Base-by-base conservation (phyloP, 768 basidiomycete genomes). In the Pilatotrama ljubarskyi region DNA sequence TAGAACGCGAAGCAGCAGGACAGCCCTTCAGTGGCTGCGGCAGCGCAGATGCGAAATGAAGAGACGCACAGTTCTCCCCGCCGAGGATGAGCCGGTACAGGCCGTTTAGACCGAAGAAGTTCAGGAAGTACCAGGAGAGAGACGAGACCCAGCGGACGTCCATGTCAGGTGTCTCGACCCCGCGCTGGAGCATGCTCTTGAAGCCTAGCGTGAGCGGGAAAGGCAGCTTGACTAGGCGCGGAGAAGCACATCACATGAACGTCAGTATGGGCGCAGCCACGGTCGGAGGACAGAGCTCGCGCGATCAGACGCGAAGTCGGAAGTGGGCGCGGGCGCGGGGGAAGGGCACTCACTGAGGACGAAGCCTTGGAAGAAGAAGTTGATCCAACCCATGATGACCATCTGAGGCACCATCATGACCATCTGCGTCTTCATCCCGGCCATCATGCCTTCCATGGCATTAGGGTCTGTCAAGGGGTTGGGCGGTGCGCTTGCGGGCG, bases 341-440 rank as follows among this genome's bases (percentile, higher is more conserved):
- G 51, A 22, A 54, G 13, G 17, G 44, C 37, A 86, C 95, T 74
- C 72, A 98, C 96, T 98, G 58, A 98, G 82, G 59, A 99, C 91
- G 72, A 98, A 98, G 26, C 97, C 97, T 69, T 96, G 91, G 78
- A 98, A 99, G 85, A 99, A 99, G 74, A 95, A 94, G 74, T 95
- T 98, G 76, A 99, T 98, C 92, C 96, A 98, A 51, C 95, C 95
- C 96, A 98, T 98, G 66, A 98, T 93, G 61, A 97, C 82, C 90
- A 98, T 98, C 75, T 98, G 91, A 17, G 91, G 93, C 14, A 96
- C 90, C 91, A 98, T 98, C 91, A 97, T 95, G 49, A 98, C 94
- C 83, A 93, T 93, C 75, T 99, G 97, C 18, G 96, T 98, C 80
- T 98, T 98, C 89, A 99, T 91, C 36, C 93, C 93, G 11, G 93